Conservation (phyloP, 2,329 filamentous ascomycete species). For the Xylaria sp. region DNA sequence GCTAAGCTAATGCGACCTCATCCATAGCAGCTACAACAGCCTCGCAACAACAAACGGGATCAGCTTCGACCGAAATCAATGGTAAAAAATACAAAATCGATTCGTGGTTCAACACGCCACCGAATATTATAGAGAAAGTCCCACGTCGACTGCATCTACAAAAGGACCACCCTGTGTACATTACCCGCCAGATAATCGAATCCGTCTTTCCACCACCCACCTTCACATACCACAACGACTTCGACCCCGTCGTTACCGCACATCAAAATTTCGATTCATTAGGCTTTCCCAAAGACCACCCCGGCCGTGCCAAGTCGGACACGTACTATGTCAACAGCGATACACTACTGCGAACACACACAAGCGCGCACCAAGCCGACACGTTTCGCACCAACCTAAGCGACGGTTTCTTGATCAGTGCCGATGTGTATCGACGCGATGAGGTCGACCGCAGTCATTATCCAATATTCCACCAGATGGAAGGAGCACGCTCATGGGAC, state of each 20-base stretch:
- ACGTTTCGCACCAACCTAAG: conserved; percentile 74
- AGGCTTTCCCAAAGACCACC: conserved; percentile 86
- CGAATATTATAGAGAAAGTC: conserved; percentile 75
- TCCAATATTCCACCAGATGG: conserved; percentile 98
- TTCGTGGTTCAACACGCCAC: conserved; percentile 82
- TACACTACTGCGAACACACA: conserved; percentile 90
- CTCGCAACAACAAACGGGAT: conserved; percentile 34
- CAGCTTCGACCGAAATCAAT: conserved; percentile 60
- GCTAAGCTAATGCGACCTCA: conserved; percentile 25
- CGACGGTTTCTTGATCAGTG: conserved; percentile 86
- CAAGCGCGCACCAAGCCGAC: conserved; percentile 88
- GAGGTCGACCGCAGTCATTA: conserved; percentile 95
- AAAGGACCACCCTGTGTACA: conserved; percentile 84
- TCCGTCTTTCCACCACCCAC: conserved; percentile 77
- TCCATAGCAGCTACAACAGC: conserved; percentile 13
- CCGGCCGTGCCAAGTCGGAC: conserved; percentile 84
- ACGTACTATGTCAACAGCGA: conserved; percentile 92
- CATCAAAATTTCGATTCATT: conserved; percentile 96
- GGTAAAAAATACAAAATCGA: conserved; percentile 71
- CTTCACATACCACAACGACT: conserved; percentile 77
- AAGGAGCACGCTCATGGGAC: conserved; percentile 90
- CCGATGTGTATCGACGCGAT: conserved; percentile 94
- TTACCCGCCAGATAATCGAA: conserved; percentile 92
- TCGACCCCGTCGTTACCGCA: conserved; percentile 83
- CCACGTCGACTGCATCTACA: conserved; percentile 86